These are phyloP conservation scores for Pichia sp. DNA, from an alignment of 1,139 yeast genomes.

Conservation along the genomic window DNA sequence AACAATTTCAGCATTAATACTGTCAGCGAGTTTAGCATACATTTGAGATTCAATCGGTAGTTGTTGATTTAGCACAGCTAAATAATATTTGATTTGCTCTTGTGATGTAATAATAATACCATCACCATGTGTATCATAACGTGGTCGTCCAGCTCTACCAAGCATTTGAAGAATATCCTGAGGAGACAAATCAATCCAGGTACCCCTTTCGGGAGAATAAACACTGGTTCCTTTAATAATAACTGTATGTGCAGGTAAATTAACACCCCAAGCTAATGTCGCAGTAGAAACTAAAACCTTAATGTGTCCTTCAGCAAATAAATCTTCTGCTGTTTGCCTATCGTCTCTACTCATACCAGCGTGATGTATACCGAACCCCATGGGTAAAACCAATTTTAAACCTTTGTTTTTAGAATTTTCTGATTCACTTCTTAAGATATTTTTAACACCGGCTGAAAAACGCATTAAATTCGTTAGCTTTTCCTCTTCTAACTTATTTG, in stretches of 20 bases:
- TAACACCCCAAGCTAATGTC: constrained; percentile 98
- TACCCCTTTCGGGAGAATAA: constrained; percentile 84
- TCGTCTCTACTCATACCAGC: constrained; percentile 80
- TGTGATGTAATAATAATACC: constrained; percentile 91
- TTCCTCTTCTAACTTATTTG: constrained; percentile 60
- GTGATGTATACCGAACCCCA: constrained; percentile 90
- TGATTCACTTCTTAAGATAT: constrained; percentile 59
- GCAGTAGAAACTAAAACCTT: constrained; percentile 88
- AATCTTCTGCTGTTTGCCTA: constrained; percentile 72
- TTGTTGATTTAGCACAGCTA: constrained; percentile 85
- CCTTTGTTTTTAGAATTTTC: constrained; percentile 48
- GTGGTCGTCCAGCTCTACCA: constrained; percentile 97
- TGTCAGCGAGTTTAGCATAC: constrained; percentile 64
- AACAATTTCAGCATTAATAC: constrained; percentile 81
- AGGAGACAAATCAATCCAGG: constrained; percentile 85
- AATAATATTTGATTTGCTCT: constrained; percentile 77
- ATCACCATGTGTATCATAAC: constrained; percentile 88
- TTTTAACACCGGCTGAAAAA: constrained; percentile 53
- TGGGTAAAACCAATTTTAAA: constrained; percentile 54
- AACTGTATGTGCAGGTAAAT: constrained; percentile 94
- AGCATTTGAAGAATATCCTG: constrained; percentile 94
- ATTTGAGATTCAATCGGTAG: constrained; percentile 89
- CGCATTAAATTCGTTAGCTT: constrained; percentile 42
- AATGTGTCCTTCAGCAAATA: constrained; percentile 81
- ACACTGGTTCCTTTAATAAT: constrained; percentile 93